These are phyloP conservation scores for Xerocomus brunneocitrinus DNA, from an alignment of 768 basidiomycete species.

Conservation along the genomic window DNA sequence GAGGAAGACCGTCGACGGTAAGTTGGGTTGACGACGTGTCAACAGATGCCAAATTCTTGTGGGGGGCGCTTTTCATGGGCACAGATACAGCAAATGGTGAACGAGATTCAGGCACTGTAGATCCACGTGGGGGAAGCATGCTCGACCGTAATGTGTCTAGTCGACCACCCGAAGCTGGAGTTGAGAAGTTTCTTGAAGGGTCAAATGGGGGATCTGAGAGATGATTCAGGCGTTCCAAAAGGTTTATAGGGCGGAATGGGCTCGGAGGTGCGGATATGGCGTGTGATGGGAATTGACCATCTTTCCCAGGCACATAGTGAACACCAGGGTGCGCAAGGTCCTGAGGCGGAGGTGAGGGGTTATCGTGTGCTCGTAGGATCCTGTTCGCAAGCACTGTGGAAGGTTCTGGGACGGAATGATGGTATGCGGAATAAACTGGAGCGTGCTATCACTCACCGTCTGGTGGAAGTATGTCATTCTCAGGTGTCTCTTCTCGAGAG, in stretches of 20 bases:
- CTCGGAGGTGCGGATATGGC: slow-evolving; percentile 24
- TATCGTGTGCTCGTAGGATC: slow-evolving; percentile 66
- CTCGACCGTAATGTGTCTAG: slow-evolving; percentile 1
- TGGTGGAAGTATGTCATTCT: slow-evolving; percentile 39
- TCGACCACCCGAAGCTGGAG: slow-evolving; percentile 2
- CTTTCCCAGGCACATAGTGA: slow-evolving; percentile 15
- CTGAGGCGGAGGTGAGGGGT: slow-evolving; percentile 66
- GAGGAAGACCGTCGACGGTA: slow-evolving; percentile 22
- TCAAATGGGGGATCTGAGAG: slow-evolving; percentile 5
- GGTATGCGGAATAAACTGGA: slow-evolving; percentile 4
- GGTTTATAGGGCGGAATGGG: slow-evolving; percentile 31
- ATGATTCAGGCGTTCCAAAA: slow-evolving; percentile 26
- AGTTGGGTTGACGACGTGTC: slow-evolving; percentile 1
- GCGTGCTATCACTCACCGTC: slow-evolving; percentile 36
- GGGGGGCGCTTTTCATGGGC: neutral
- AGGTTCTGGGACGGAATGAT: slow-evolving; percentile 45
- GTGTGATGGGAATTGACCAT: slow-evolving; percentile 13
- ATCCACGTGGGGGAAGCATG: slow-evolving; percentile 25
- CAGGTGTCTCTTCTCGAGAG: slow-evolving; percentile 48
- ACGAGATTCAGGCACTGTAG: slow-evolving; percentile 43
- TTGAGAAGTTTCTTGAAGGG: neutral
- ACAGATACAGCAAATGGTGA: slow-evolving; percentile 22
- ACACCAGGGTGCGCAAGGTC: slow-evolving; percentile 15
- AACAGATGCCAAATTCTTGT: neutral
- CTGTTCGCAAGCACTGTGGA: slow-evolving; percentile 61